Evolutionary conservation across 2,329 filamentous ascomycete species (phyloP).

Genomic region (Trichophyton rubrum): DNA sequence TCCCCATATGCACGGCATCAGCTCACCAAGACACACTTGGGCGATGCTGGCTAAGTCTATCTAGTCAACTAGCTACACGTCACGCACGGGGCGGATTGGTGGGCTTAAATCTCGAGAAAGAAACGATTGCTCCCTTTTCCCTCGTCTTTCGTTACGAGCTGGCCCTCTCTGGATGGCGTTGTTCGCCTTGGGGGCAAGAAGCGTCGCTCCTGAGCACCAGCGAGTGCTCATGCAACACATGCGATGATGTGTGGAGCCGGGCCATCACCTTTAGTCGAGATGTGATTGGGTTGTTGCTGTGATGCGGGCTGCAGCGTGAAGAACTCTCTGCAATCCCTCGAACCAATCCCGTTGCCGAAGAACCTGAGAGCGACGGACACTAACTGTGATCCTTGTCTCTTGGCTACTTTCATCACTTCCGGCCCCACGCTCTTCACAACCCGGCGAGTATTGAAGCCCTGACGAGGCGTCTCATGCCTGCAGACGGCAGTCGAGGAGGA

Average conservation of each 20-base stretch:
- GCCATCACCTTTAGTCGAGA: not conserved
- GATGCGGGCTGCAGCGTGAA: conserved; percentile 4
- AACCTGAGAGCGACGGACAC: conserved; percentile 3
- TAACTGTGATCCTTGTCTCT: conserved; percentile 4
- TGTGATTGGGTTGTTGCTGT: conserved; percentile 4
- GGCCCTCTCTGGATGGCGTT: not conserved
- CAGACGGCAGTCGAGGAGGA: not conserved
- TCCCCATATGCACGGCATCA: not conserved
- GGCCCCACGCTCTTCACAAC: conserved; percentile 5
- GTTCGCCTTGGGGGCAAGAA: not conserved
- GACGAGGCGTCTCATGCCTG: conserved; percentile 4
- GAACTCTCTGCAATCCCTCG: not conserved
- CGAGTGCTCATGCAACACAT: not conserved
- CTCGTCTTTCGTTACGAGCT: not conserved
- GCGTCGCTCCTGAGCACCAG: not conserved
- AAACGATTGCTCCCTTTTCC: not conserved
- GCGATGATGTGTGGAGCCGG: not conserved
- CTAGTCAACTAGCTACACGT: not conserved
- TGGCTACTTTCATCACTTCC: not conserved
- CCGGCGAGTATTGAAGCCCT: not conserved
- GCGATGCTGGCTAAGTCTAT: not conserved
- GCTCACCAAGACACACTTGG: not conserved
- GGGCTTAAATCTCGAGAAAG: not conserved
- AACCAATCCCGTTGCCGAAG: conserved; percentile 4
- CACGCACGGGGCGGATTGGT: not conserved